Conservation (phyloP, 2,329 filamentous ascomycete genomes). For the Saccharata proteae region DNA sequence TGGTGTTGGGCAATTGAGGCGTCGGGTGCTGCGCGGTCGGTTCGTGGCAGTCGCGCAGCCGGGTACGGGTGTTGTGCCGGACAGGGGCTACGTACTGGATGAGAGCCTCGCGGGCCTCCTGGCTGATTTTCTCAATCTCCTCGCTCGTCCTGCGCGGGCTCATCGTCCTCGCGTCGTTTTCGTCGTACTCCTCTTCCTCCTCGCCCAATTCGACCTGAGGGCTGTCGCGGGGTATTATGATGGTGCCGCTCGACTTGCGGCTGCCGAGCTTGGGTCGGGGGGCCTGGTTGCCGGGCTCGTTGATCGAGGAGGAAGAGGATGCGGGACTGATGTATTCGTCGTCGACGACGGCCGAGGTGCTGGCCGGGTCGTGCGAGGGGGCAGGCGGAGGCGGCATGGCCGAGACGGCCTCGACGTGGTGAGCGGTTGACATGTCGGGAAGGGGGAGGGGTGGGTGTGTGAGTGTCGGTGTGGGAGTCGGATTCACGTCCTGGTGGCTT, state of each 20-base stretch:
- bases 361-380: constrained; percentile 6
- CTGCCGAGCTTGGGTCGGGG: constrained; percentile 55
- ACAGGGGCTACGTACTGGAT: constrained; percentile 45
- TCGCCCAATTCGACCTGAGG: constrained; percentile 61
- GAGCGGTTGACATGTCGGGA: constrained; percentile 7
- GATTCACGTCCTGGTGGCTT: no score
- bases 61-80: no score
- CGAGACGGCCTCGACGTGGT: constrained; percentile 6
- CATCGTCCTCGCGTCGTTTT: constrained; percentile 87
- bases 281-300: constrained; percentile 7
- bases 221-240: constrained; percentile 69
- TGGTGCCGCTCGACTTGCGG: constrained; percentile 69
- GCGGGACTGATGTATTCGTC: constrained; percentile 9
- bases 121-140: constrained; percentile 77
- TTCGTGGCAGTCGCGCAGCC: background rate
- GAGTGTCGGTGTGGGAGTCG: no score
- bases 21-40: background rate
- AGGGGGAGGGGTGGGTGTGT: background rate
- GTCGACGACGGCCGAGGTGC: constrained; percentile 8
- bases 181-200: constrained; percentile 64
- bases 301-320: constrained; percentile 8
- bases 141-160: constrained; percentile 83
- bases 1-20: constrained; percentile 1
- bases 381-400: constrained; percentile 4
- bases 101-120: constrained; percentile 58